Percentiles rank a stretch among this genome's conserved stretches.
Conservation (phyloP, 2,329 filamentous ascomycete genomes). For the Colletotrichum sp. region DNA sequence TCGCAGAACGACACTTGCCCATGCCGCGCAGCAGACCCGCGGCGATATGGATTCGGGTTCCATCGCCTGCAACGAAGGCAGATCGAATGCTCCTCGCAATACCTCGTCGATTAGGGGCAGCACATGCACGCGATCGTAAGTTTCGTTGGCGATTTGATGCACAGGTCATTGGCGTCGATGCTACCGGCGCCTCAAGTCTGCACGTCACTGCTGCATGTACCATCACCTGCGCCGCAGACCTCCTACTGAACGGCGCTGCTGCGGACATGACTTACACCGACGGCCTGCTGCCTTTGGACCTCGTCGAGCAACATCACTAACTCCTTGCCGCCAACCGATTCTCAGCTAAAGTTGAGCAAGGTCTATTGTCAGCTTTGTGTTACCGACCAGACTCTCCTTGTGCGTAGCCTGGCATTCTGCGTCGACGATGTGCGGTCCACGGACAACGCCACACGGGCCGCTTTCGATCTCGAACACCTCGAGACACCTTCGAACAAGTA, state of each 20-base stretch:
- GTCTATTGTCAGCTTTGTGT: neutral
- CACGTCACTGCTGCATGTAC: neutral
- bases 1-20: neutral
- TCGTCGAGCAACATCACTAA: neutral
- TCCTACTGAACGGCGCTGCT: neutral
- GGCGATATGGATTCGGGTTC: neutral
- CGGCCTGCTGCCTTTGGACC: neutral
- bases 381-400: neutral
- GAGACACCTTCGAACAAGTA: no score
- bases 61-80: neutral
- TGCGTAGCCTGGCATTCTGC: no score
- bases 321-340: neutral
- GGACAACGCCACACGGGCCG: no score
- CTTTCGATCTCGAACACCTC: no score
- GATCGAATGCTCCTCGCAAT: neutral
- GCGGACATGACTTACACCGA: neutral
- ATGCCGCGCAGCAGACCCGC: neutral
- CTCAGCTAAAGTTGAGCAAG: neutral
- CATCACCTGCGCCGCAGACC: neutral
- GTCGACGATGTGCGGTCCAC: no score
- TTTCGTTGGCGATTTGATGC: neutral
- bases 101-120: neutral
- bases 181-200: neutral
- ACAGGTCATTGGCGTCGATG: neutral
- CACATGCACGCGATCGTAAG: neutral